Evolutionary conservation across 495 filamentous ascomycete species (phyloP).

Genomic region (Penicillium taxi): DNA sequence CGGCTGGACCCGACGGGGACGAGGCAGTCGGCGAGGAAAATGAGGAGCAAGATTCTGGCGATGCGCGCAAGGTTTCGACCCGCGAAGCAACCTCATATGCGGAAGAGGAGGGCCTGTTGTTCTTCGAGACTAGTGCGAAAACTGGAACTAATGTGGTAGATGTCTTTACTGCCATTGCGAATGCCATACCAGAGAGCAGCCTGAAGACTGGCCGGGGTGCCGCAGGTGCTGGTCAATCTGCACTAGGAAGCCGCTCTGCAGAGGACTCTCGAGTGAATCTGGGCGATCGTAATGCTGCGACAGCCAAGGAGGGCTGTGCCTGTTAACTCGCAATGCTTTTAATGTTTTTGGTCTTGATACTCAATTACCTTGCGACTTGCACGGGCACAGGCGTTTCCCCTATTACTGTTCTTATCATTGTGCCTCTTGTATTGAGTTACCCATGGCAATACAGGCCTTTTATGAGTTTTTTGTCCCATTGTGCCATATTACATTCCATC

Average conservation of each 20-base stretch:
- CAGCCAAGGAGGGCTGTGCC: constrained; percentile 86
- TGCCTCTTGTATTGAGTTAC: not conserved
- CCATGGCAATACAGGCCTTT: not conserved
- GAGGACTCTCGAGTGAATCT: constrained; percentile 42
- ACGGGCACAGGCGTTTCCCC: constrained; percentile 18
- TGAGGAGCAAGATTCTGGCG: constrained; percentile 55
- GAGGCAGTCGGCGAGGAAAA: constrained; percentile 38
- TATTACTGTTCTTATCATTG: constrained; percentile 8
- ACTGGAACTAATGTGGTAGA: constrained; percentile 87
- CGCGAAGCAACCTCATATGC: constrained; percentile 89
- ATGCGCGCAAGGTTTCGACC: constrained; percentile 79
- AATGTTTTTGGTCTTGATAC: constrained; percentile 5
- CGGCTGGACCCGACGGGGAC: constrained; percentile 26
- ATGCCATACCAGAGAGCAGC: constrained; percentile 91
- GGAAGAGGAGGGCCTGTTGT: constrained; percentile 85
- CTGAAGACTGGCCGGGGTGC: constrained; percentile 75
- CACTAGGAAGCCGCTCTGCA: constrained; percentile 29
- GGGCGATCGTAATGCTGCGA: constrained; percentile 36
- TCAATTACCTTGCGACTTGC: constrained; percentile 11
- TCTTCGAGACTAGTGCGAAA: constrained; percentile 98
- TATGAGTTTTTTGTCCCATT: constrained; percentile 3
- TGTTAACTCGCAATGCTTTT: constrained; percentile 46
- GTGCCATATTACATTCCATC: no score
- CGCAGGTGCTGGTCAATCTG: constrained; percentile 47
- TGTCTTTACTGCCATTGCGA: constrained; percentile 97